These are phyloP conservation scores for Pharnaceum exiguum DNA, from an alignment of 148 eudicot species.

Conservation along the genomic window DNA sequence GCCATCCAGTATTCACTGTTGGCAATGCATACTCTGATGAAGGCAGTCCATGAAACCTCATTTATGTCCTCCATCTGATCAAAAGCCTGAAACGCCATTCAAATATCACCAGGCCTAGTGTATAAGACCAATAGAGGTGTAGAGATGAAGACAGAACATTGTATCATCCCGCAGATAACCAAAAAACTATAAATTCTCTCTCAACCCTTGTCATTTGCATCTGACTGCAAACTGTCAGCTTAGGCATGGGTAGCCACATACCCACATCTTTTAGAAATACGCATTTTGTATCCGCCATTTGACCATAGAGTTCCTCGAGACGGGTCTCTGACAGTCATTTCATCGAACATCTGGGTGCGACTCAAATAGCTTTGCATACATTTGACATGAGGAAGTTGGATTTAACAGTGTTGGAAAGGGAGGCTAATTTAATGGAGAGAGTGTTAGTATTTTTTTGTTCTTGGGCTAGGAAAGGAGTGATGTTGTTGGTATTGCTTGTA, in stretches of 20 bases:
- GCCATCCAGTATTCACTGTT: slow-evolving; percentile 26
- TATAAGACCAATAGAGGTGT: slow-evolving; percentile 45
- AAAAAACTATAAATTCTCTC: slow-evolving; percentile 40
- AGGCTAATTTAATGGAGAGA: slow-evolving; percentile 33
- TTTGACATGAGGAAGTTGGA: slow-evolving; percentile 43
- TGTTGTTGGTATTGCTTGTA: slow-evolving; percentile 24
- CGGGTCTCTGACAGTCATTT: slow-evolving; percentile 37
- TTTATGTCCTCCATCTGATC: slow-evolving; percentile 32
- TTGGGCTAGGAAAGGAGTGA: slow-evolving; percentile 38
- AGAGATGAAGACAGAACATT: slow-evolving; percentile 26
- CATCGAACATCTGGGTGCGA: slow-evolving; percentile 36
- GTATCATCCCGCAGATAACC: slow-evolving; percentile 29
- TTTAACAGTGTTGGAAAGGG: slow-evolving; percentile 22
- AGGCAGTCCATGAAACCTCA: slow-evolving; percentile 57
- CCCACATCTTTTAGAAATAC: slow-evolving; percentile 37
- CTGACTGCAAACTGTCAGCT: slow-evolving; percentile 29
- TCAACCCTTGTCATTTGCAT: slow-evolving; percentile 22
- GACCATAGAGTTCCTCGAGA: slow-evolving; percentile 48
- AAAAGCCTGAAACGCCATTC: slow-evolving; percentile 34
- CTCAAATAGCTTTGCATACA: slow-evolving; percentile 34
- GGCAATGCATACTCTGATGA: slow-evolving; percentile 39
- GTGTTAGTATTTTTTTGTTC: slow-evolving; percentile 38
- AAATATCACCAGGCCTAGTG: slow-evolving; percentile 21
- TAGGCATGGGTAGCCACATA: slow-evolving; percentile 36
- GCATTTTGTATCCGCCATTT: slow-evolving; percentile 40